A percentile compares a stretch with the other conserved stretches of the same genome.
Conservation (phyloP, 805 yeast species). For the Priceomyces carsonii region DNA sequence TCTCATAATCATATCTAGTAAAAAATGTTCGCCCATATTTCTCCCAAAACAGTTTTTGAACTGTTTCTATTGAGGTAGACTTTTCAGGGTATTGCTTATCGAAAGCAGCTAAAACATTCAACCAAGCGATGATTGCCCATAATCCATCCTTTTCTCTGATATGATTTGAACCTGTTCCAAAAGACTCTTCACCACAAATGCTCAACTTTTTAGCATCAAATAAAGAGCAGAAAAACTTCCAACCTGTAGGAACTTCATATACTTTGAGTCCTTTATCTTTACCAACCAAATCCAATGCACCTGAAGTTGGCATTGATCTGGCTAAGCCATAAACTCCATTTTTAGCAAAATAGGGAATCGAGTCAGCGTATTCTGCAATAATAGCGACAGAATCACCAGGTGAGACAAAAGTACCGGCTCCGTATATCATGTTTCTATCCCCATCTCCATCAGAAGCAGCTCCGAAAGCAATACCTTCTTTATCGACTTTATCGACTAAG, state of each 20-base stretch:
- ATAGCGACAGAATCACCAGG: slow-evolving; percentile 99
- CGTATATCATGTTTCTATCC: slow-evolving; percentile 98
- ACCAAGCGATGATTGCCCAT: slow-evolving; percentile 98
- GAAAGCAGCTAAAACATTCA: slow-evolving; percentile 88
- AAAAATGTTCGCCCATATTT: slow-evolving; percentile 96
- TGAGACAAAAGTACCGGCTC: slow-evolving; percentile 90
- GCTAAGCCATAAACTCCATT: slow-evolving; percentile 92
- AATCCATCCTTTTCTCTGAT: slow-evolving; percentile 97
- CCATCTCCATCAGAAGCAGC: slow-evolving; percentile 99
- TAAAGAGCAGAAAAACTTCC: slow-evolving; percentile 97
- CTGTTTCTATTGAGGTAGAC: slow-evolving; percentile 68
- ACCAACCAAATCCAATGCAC: slow-evolving; percentile 92
- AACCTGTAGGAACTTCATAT: slow-evolving; percentile 98
- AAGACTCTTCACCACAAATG: slow-evolving; percentile 97
- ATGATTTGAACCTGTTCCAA: slow-evolving; percentile 97
- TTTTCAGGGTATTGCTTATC: slow-evolving; percentile 56
- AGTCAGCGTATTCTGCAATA: slow-evolving; percentile 87
- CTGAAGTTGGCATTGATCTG: slow-evolving; percentile 96
- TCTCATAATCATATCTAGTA: slow-evolving; percentile 93
- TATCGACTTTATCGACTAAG: slow-evolving; percentile 83
- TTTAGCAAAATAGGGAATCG: slow-evolving; percentile 87
- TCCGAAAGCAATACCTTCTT: slow-evolving; percentile 82
- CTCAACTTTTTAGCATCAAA: slow-evolving; percentile 92
- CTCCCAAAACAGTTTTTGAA: slow-evolving; percentile 84
- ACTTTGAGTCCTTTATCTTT: slow-evolving; percentile 66